Conservation (phyloP, 2,329 filamentous ascomycete genomes). For the Penicillium sp. region DNA sequence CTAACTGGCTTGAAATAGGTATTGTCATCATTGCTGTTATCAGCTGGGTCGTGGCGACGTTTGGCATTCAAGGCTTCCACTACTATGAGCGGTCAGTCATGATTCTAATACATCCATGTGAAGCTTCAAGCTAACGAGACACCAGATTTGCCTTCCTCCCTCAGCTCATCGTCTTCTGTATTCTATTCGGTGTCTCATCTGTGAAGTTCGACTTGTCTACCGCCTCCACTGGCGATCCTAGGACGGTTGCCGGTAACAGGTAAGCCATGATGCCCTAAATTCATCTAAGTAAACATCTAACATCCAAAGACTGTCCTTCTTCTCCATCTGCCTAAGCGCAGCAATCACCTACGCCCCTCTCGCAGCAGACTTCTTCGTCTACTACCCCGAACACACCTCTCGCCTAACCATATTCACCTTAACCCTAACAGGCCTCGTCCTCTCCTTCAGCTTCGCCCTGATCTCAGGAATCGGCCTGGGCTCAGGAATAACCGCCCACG, state of each 20-base stretch:
- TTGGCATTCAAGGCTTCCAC: constrained; percentile 68
- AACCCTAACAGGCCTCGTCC: constrained; percentile 56
- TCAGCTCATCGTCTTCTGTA: constrained; percentile 59
- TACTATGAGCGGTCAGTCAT: constrained; percentile 60
- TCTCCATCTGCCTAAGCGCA: constrained; percentile 65
- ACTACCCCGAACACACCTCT: constrained; percentile 58
- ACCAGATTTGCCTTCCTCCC: constrained; percentile 63
- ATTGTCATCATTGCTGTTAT: constrained; percentile 65
- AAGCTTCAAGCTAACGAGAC: not conserved
- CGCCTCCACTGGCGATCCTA: constrained; percentile 51
- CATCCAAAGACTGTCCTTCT: constrained; percentile 60
- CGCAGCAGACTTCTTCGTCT: constrained; percentile 68
- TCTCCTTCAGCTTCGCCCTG: constrained; percentile 62
- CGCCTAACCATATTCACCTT: constrained; percentile 56
- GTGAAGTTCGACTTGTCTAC: constrained; percentile 58
- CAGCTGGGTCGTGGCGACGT: constrained; percentile 63
- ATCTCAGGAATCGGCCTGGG: constrained; percentile 63
- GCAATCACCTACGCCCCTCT: constrained; percentile 64
- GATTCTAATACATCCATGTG: not conserved
- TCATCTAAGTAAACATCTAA: not conserved
- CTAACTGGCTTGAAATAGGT: constrained; percentile 20
- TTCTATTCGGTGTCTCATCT: constrained; percentile 62
- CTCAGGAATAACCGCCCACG: constrained; percentile 54
- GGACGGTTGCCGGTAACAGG: constrained; percentile 53
- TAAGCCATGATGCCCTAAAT: constrained; percentile 10